Percentiles rank a stretch among this genome's conserved stretches.
phyloP scores from a whole-genome alignment of 2,329 filamentous ascomycete species.

The Apiospora hydei region DNA sequence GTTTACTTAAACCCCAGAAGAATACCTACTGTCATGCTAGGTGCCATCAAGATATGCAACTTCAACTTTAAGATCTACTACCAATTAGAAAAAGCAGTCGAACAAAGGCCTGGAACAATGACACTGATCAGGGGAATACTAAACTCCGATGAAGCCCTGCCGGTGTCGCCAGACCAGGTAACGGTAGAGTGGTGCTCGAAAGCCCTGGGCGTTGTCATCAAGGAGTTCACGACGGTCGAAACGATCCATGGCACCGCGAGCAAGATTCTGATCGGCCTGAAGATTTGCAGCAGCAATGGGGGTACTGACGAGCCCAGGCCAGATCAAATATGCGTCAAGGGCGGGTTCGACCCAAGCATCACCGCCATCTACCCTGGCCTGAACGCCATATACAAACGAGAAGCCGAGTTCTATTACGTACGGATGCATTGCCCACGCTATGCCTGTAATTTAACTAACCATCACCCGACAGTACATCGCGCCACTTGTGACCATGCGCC shows the following conservation, averaged over 20 bases:
- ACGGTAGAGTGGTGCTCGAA: constrained; percentile 27
- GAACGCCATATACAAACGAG: constrained; percentile 26
- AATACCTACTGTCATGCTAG: neutral
- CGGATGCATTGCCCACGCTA: neutral
- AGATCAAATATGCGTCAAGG: constrained; percentile 30
- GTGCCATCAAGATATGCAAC: neutral
- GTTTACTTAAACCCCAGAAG: too few relatives aligned
- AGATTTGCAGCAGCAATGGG: neutral
- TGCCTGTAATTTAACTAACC: too few relatives aligned
- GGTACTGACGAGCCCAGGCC: neutral
- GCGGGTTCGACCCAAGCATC: constrained; percentile 30
- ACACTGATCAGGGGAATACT: neutral
- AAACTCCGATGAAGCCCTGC: neutral
- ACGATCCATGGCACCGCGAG: constrained; percentile 27
- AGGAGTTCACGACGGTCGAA: constrained; percentile 22
- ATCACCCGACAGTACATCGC: constrained; percentile 16
- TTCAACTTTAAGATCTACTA: too few relatives aligned
- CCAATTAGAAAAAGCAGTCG: neutral
- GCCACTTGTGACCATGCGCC: constrained; percentile 21
- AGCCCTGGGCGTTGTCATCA: constrained; percentile 28
- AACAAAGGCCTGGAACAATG: neutral
- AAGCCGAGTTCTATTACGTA: constrained; percentile 29
- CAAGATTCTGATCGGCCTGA: constrained; percentile 28
- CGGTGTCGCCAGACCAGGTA: constrained; percentile 24
- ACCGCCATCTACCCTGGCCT: constrained; percentile 26